These are phyloP conservation scores for Mariannaea elegans DNA, from an alignment of 2,329 filamentous ascomycete species.

Conservation along the genomic window DNA sequence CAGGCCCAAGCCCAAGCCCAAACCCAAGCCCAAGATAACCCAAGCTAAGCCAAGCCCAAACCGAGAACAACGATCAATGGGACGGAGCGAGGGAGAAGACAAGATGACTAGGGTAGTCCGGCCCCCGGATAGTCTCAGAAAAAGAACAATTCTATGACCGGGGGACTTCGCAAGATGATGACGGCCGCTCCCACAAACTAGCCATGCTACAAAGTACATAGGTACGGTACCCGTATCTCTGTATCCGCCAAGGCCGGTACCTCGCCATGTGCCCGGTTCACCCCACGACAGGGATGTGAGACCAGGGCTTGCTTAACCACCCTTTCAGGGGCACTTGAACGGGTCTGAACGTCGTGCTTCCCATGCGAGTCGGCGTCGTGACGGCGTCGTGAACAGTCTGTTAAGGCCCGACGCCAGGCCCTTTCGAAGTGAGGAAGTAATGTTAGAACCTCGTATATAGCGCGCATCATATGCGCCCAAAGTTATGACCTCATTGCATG, in stretches of 20 bases:
- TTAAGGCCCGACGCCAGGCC: slow-evolving; percentile 6
- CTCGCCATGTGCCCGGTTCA: slow-evolving; percentile 36
- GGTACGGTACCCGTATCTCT: slow-evolving; percentile 24
- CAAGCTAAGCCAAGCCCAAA: slow-evolving; percentile 5
- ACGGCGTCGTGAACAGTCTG: slow-evolving; percentile 8
- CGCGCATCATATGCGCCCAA: slow-evolving; percentile 31
- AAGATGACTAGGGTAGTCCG: slow-evolving; percentile 21
- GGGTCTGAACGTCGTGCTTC: slow-evolving; percentile 15
- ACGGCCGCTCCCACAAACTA: slow-evolving; percentile 10
- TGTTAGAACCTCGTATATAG: neutral
- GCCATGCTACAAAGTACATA: slow-evolving; percentile 8
- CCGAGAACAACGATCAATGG: neutral
- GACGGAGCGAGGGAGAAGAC: neutral
- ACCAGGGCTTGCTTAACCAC: slow-evolving; percentile 16
- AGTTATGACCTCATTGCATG: slow-evolving; percentile 38
- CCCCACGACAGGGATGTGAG: slow-evolving; percentile 26
- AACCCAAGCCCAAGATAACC: neutral
- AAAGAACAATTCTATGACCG: slow-evolving; percentile 43
- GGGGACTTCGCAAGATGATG: slow-evolving; percentile 21
- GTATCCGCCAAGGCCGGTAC: slow-evolving; percentile 28
- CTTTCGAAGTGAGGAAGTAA: slow-evolving; percentile 6
- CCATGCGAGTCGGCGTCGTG: neutral
- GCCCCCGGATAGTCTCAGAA: slow-evolving; percentile 32
- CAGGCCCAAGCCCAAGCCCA: slow-evolving; percentile 10
- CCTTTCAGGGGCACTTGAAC: slow-evolving; percentile 21